Evolutionary conservation across 176 grass and related monocot genomes (phyloP), one percentile per base, ranked within the genome.

Genomic region (Juncus effusus): DNA sequence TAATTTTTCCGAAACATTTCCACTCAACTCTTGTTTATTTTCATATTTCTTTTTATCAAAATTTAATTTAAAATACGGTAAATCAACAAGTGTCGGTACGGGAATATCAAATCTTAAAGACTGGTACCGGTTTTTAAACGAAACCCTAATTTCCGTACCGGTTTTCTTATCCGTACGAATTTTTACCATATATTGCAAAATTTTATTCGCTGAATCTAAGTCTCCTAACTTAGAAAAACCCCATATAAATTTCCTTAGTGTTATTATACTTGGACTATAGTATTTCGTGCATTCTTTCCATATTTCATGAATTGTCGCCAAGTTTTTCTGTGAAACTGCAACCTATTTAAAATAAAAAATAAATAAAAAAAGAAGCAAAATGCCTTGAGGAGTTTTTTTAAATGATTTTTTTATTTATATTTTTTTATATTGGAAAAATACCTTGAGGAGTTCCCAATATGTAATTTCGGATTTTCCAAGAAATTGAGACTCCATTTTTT

Each of bases 401-500:
- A 28, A 42, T 54, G 6, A 35, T 51, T 53, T 64, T 61, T 63
- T 37, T 65, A 40, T 65, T 55, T 36, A 7, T 54, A 10, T n/a
- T 51, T 74, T 54, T 45, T 74, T 47, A 28, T 28, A 28, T 81
- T 69, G n/a, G 13, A 58, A 66, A 65, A 80, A 71, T 50, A 97
- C 85, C 88, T 89, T 84, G 51, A 97, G 81, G 75, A 97, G 88
- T 82, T 91, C 93, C 55, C 60, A 80, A 42, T 89, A 92, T 36
- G 93, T 92, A 76, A 82, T 60, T 84, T 97, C 93, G 77, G 85
- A 97, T 75, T 97, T 92, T 47, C 93, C 88, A 36, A 89, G 44
- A 80, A 84, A 71, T 78, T 75, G 69, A 53, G 14, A 75, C 56
- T 86, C 93, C 88, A 97, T 89, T 77, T 64, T 85, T 65, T 86